Percentiles rank a stretch among this genome's conserved stretches.
phyloP scores from a whole-genome alignment of 2,329 filamentous ascomycete genomes.

The Diaporthe citriasiana region DNA sequence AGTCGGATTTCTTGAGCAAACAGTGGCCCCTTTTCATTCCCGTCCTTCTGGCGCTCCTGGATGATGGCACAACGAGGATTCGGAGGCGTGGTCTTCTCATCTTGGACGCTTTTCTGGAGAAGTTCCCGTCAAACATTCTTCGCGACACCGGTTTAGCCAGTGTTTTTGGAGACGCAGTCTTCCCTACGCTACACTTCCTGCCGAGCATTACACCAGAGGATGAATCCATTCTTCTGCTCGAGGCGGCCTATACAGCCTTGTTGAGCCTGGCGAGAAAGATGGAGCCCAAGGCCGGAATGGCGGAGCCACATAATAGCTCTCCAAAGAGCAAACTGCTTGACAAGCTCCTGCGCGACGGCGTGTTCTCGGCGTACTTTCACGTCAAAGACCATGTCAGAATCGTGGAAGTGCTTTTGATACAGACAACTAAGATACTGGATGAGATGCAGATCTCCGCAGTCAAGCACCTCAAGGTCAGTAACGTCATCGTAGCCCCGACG shows the following conservation, averaged over 20 bases:
- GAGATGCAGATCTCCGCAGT: slow-evolving; percentile 73
- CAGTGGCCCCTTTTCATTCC: slow-evolving; percentile 80
- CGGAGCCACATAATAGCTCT: slow-evolving; percentile 43
- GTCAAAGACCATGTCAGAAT: slow-evolving; percentile 71
- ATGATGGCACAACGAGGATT: slow-evolving; percentile 69
- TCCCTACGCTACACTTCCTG: slow-evolving; percentile 81
- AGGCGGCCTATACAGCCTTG: slow-evolving; percentile 76
- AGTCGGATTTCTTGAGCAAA: slow-evolving; percentile 61
- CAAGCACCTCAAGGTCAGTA: slow-evolving; percentile 75
- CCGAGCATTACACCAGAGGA: slow-evolving; percentile 82
- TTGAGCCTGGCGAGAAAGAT: slow-evolving; percentile 67
- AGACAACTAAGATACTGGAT: slow-evolving; percentile 64
- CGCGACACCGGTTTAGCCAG: slow-evolving; percentile 73
- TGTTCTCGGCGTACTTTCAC: slow-evolving; percentile 70
- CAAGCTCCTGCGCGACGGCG: slow-evolving; percentile 67
- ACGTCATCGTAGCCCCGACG: slow-evolving; percentile 50
- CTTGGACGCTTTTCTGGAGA: slow-evolving; percentile 67
- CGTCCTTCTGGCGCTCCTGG: slow-evolving; percentile 76
- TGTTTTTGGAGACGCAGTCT: slow-evolving; percentile 78
- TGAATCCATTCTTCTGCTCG: slow-evolving; percentile 76
- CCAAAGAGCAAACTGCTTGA: slow-evolving; percentile 61
- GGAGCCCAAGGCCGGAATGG: slow-evolving; percentile 42
- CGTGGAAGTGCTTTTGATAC: slow-evolving; percentile 67
- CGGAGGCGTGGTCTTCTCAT: slow-evolving; percentile 70
- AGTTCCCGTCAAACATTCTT: slow-evolving; percentile 68